Conservation (phyloP, 1,284 basidiomycete genomes). For the Rugosomyces carneus region DNA sequence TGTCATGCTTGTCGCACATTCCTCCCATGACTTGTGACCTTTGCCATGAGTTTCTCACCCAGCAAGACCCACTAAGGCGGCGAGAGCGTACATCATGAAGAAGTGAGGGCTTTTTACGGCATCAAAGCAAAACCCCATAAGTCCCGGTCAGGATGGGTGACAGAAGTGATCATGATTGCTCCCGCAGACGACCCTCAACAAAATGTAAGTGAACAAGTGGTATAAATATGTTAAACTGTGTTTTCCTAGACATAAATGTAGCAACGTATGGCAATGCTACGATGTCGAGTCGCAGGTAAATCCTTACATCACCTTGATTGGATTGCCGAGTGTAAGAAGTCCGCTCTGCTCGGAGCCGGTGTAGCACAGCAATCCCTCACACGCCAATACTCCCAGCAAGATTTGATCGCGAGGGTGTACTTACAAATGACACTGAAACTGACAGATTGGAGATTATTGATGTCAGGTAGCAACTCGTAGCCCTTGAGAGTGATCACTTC, state of each 20-base stretch:
- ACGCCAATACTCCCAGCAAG: constrained; percentile 8
- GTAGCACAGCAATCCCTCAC: constrained; percentile 8
- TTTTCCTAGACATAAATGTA: background rate
- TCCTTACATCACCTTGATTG: background rate
- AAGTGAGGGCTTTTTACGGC: constrained; percentile 1
- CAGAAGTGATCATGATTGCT: background rate
- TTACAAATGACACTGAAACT: constrained; percentile 10
- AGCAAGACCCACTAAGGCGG: constrained; percentile 1
- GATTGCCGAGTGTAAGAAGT: constrained; percentile 3
- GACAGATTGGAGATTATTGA: constrained; percentile 12
- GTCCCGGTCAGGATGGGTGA: background rate
- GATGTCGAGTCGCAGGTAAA: background rate
- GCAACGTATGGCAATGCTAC: background rate
- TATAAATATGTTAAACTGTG: background rate
- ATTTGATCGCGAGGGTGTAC: constrained; percentile 4
- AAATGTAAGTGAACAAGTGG: background rate
- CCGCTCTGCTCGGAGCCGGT: constrained; percentile 13
- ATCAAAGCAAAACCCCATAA: background rate
- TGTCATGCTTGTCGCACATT: constrained; percentile 1
- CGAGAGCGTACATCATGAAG: background rate
- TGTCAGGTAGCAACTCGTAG: constrained; percentile 3
- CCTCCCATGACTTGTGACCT: constrained; percentile 5
- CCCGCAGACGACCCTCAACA: background rate
- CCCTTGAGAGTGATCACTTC: constrained; percentile 1
- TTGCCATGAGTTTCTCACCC: constrained; percentile 3